These are phyloP conservation scores for Suillus hirtellus DNA, from an alignment of 768 basidiomycete genomes.

Conservation along the genomic window DNA sequence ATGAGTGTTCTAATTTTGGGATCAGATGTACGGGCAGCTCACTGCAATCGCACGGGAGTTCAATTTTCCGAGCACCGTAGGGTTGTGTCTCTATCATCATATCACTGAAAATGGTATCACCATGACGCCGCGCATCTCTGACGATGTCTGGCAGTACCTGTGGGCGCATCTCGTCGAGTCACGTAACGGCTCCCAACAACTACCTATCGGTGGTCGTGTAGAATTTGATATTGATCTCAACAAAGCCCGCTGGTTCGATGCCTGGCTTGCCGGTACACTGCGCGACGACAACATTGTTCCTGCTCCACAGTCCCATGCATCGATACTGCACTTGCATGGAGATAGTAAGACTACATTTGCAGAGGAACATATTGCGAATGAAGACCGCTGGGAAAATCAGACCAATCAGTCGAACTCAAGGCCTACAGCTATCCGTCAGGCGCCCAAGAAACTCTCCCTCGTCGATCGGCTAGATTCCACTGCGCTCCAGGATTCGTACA, in stretches of 20 bases:
- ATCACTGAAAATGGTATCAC: slow-evolving; percentile 54
- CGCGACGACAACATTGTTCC: slow-evolving; percentile 42
- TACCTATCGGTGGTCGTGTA: slow-evolving; percentile 73
- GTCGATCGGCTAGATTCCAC: slow-evolving; percentile 59
- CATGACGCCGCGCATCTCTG: slow-evolving; percentile 71
- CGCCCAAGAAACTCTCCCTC: slow-evolving; percentile 67
- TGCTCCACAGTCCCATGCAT: slow-evolving; percentile 41
- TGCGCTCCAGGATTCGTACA: slow-evolving; percentile 39
- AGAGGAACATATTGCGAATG: slow-evolving; percentile 42
- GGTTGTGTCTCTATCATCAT: slow-evolving; percentile 79
- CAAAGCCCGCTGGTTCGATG: slow-evolving; percentile 76
- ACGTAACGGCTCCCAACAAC: slow-evolving; percentile 34
- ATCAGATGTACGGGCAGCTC: slow-evolving; percentile 74
- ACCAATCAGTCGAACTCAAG: slow-evolving; percentile 19
- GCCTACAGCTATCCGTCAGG: slow-evolving; percentile 44
- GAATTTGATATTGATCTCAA: slow-evolving; percentile 85
- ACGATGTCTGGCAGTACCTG: slow-evolving; percentile 73
- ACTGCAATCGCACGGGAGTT: slow-evolving; percentile 80
- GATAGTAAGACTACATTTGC: slow-evolving; percentile 52
- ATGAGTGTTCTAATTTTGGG: slow-evolving; percentile 7
- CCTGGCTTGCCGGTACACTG: slow-evolving; percentile 62
- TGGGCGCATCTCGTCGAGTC: slow-evolving; percentile 64
- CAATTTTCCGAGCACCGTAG: slow-evolving; percentile 74
- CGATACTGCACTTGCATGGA: slow-evolving; percentile 50
- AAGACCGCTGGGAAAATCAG: slow-evolving; percentile 34